Evolutionary conservation across 768 basidiomycete species (phyloP), one percentile per base, ranked within the genome.

Genomic region (Lactifluus volemus): DNA sequence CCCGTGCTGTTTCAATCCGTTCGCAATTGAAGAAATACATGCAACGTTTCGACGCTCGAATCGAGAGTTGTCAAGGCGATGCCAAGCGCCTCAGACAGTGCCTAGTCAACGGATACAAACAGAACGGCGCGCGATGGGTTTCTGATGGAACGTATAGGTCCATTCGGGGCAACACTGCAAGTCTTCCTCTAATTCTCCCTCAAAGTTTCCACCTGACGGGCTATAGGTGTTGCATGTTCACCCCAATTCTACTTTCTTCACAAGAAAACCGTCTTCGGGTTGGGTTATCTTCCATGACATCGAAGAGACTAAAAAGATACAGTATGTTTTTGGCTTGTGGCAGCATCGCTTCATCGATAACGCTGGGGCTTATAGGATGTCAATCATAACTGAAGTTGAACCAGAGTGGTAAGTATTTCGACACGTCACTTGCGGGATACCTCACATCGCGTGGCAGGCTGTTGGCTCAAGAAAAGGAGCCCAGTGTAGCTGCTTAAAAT

Each of bases 281-380:
- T 98, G 93, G 92, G 90, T 99, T 4, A 78, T 99, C 9, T 98
- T 87, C 69, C 93, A 98, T 68, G 94, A 98, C 71, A 85, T 97
- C 76, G 88, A 98, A 68, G 96, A 98, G 73, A 98, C 97, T 0
- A 95, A 92, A 66, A 97, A 94, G 70, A 86, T 85, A 45, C 95
- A 91, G 90, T 91, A 67, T 68, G 89, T 71, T 21, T 47, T 30
- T 41, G 1, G 21, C 29, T 7, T 45, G 4, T 45, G 32, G 12
- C 41, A 34, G 34, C 4, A 52, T 50, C 21, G 17, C 61, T 64
- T 53, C 17, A 38, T 32, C 19, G 48, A 58, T 61, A 72, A 55
- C 71, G 66, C 48, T 17, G 53, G 29, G 14, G 15, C 25, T 44
- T 50, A 11, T 61, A 92, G 97, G 70, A 97, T 99, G 69, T 84